Evolutionary conservation across 2,329 filamentous ascomycete genomes (phyloP).

Genomic region (Xylariomycetidae sp.): DNA sequence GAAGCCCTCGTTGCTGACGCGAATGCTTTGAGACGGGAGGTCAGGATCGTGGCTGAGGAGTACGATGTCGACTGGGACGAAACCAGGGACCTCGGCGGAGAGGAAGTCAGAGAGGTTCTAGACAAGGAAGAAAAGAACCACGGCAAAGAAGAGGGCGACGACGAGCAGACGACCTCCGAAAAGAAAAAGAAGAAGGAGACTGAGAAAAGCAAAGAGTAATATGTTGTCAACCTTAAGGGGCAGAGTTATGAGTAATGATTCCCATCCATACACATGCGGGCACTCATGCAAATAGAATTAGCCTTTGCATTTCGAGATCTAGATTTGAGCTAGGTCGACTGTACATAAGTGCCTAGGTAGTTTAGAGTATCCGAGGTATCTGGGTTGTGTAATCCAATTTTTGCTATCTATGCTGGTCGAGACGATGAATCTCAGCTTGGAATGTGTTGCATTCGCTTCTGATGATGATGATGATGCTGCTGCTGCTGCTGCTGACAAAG

Average conservation of each 20-base stretch:
- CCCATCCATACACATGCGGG: no score
- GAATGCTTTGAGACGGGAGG: slow-evolving; percentile 71
- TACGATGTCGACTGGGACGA: slow-evolving; percentile 93
- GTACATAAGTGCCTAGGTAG: no score
- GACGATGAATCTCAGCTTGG: no score
- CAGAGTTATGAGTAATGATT: slow-evolving; percentile 3
- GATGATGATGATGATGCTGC: no score
- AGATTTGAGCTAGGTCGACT: no score
- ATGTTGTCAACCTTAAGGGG: slow-evolving; percentile 8
- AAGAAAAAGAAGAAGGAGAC: slow-evolving; percentile 29
- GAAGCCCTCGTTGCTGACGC: slow-evolving; percentile 74
- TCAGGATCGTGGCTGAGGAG: slow-evolving; percentile 74
- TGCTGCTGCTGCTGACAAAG: no score
- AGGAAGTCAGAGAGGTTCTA: slow-evolving; percentile 55
- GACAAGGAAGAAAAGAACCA: slow-evolving; percentile 45
- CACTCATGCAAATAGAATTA: no score
- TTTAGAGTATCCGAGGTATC: no score
- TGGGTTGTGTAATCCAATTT: no score
- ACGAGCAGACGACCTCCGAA: slow-evolving; percentile 35
- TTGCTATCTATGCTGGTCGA: no score
- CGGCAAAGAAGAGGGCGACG: slow-evolving; percentile 31
- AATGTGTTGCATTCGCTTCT: no score
- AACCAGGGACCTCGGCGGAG: slow-evolving; percentile 64
- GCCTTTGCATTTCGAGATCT: no score
- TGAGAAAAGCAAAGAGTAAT: slow-evolving; percentile 14